phyloP scores from a whole-genome alignment of 306 rosid species.

The Malus domestica region DNA sequence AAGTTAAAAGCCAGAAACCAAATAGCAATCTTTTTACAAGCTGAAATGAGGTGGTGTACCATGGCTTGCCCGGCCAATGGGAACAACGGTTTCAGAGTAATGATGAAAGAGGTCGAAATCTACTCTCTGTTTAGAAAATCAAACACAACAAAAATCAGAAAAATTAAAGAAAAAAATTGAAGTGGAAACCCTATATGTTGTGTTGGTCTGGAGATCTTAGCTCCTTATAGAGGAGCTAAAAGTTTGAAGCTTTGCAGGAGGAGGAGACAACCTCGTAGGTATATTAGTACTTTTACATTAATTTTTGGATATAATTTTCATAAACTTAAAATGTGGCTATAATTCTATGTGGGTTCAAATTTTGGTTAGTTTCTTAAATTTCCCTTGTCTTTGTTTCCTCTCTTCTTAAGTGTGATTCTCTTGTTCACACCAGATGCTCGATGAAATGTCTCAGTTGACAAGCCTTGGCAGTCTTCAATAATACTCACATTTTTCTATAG shows the following conservation, averaged over 20 bases:
- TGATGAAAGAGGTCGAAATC: constrained; percentile 95
- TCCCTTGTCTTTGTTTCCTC: no score
- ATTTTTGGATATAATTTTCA: no score
- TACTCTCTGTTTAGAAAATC: constrained; percentile 55
- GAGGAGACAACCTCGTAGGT: not conserved
- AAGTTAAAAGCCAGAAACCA: constrained; percentile 20
- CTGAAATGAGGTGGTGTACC: constrained; percentile 90
- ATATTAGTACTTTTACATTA: no score
- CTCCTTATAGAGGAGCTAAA: not conserved
- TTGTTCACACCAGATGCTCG: no score
- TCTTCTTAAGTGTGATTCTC: no score
- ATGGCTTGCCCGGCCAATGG: constrained; percentile 96
- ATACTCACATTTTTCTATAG: no score
- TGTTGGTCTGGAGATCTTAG: not conserved
- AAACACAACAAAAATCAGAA: constrained; percentile 6
- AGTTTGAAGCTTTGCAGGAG: not conserved
- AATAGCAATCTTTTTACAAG: constrained; percentile 66
- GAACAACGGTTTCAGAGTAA: constrained; percentile 83
- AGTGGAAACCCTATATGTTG: constrained; percentile 22
- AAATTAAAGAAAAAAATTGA: not conserved
- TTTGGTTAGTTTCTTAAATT: no score
- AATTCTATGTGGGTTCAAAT: no score
- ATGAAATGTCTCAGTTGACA: no score
- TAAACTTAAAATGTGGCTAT: no score
- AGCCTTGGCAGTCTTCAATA: no score